These are phyloP conservation scores for Sporopachydermia quercuum DNA, from an alignment of 805 yeast species.

Conservation along the genomic window DNA sequence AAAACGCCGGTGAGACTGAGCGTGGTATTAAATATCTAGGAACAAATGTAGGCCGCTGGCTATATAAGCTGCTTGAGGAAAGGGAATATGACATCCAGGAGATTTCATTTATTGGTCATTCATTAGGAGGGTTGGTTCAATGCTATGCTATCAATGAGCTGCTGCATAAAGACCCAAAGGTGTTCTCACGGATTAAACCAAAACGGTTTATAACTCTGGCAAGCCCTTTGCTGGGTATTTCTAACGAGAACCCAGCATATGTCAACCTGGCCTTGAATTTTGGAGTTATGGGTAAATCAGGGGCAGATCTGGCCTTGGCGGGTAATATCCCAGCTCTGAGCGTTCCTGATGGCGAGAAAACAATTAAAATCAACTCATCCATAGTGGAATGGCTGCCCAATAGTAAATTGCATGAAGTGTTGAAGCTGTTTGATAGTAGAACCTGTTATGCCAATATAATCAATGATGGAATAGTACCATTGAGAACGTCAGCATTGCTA, in stretches of 20 bases:
- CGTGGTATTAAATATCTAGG: slow-evolving; percentile 80
- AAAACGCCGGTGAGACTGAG: slow-evolving; percentile 79
- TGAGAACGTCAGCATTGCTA: slow-evolving; percentile 75
- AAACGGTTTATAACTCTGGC: slow-evolving; percentile 74
- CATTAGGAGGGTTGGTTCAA: slow-evolving; percentile 86
- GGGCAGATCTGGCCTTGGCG: slow-evolving; percentile 71
- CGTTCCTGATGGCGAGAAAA: slow-evolving; percentile 12
- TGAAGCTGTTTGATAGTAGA: slow-evolving; percentile 50
- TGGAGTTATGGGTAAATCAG: slow-evolving; percentile 87
- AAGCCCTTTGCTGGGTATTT: slow-evolving; percentile 77
- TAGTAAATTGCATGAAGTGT: slow-evolving; percentile 51
- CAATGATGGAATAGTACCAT: slow-evolving; percentile 92
- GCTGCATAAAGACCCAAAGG: slow-evolving; percentile 42
- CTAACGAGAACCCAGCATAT: slow-evolving; percentile 76
- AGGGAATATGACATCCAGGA: slow-evolving; percentile 29
- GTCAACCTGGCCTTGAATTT: slow-evolving; percentile 72
- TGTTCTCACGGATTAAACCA: slow-evolving; percentile 54
- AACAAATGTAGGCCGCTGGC: slow-evolving; percentile 10
- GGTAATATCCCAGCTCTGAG: slow-evolving; percentile 21
- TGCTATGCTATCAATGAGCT: slow-evolving; percentile 82
- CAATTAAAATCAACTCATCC: slow-evolving; percentile 31
- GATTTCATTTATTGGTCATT: slow-evolving; percentile 84
- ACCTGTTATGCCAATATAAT: slow-evolving; percentile 81
- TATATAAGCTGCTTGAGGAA: not conserved
- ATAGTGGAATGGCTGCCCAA: slow-evolving; percentile 62